A percentile compares a stretch with the other conserved stretches of the same genome.
phyloP scores from a whole-genome alignment of 176 grass and related monocot genomes.

The Aechmea fasciata region DNA sequence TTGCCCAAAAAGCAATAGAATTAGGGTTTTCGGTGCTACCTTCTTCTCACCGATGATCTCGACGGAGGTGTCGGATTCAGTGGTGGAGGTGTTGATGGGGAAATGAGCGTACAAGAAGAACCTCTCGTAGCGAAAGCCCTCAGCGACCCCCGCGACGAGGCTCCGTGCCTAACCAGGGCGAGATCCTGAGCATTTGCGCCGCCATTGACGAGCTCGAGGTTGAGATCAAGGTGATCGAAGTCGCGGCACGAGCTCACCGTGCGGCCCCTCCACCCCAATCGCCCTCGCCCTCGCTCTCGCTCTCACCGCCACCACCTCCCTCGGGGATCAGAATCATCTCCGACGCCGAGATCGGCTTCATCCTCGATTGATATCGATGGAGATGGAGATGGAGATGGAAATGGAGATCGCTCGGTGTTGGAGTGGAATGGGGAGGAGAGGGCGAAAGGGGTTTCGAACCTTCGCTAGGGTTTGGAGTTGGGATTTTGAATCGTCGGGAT shows the following conservation, averaged over 20 bases:
- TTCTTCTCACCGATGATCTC: constrained; percentile 88
- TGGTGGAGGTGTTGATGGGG: constrained; percentile 74
- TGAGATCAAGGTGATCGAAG: constrained; percentile 85
- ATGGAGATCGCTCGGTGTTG: no score
- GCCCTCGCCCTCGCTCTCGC: neutral
- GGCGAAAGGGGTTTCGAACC: no score
- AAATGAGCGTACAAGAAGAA: constrained; percentile 76
- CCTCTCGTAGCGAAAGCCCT: constrained; percentile 81
- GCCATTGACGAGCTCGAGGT: constrained; percentile 69
- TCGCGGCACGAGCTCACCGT: constrained; percentile 51
- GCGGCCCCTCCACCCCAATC: constrained; percentile 25
- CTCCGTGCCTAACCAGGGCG: constrained; percentile 68
- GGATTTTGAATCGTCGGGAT: no score
- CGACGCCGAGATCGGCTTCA: no score
- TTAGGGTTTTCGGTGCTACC: constrained; percentile 13
- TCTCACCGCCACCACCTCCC: neutral
- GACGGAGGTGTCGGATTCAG: constrained; percentile 33
- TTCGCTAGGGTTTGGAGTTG: no score
- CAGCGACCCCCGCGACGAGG: constrained; percentile 73
- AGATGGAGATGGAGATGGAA: no score
- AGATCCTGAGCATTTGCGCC: constrained; percentile 59
- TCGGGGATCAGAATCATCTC: no score
- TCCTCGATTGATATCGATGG: no score
- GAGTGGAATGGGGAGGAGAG: no score
- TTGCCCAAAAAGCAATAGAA: no score